Percentiles rank a stretch among this genome's conserved stretches.
Evolutionary conservation across 805 yeast species (phyloP).

Genomic region (Sugiyamaella boreocaroliniensis): DNA sequence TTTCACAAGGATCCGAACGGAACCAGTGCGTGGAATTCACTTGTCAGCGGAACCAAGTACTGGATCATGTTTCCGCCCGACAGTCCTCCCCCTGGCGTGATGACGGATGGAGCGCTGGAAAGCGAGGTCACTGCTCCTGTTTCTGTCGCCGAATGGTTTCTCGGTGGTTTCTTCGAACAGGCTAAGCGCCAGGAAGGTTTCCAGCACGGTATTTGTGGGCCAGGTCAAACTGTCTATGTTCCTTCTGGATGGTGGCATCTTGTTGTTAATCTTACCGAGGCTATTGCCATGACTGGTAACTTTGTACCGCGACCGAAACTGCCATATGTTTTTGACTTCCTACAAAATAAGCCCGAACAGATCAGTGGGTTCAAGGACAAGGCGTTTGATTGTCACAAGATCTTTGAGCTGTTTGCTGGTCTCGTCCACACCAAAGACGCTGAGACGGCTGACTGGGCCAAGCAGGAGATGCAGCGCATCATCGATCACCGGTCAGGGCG

Average conservation of each 20-base stretch:
- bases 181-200: conserved; percentile 41
- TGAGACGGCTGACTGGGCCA: conserved; percentile 33
- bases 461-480: conserved; percentile 36
- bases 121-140: conserved; percentile 87
- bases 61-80: conserved; percentile 88
- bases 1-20: conserved; percentile 91
- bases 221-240: conserved; percentile 81
- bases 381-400: conserved; percentile 15
- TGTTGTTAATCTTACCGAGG: conserved; percentile 67
- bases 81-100: conserved; percentile 84
- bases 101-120: conserved; percentile 58
- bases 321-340: conserved; percentile 56
- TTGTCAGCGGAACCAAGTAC: conserved; percentile 64
- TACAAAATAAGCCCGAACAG: conserved; percentile 61
- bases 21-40: conserved; percentile 87
- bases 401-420: conserved; percentile 39
- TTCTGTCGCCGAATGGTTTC: conserved; percentile 89
- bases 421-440: conserved; percentile 39
- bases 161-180: conserved; percentile 63
- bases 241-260: conserved; percentile 98
- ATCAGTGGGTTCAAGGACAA: conserved; percentile 59
- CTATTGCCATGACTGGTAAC: conserved; percentile 79
- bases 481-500: background rate
- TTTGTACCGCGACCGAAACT: conserved; percentile 68
- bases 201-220: conserved; percentile 63